Evolutionary conservation across 768 basidiomycete species (phyloP), one percentile per base, ranked within the genome.

Genomic region (Suillus paluster): DNA sequence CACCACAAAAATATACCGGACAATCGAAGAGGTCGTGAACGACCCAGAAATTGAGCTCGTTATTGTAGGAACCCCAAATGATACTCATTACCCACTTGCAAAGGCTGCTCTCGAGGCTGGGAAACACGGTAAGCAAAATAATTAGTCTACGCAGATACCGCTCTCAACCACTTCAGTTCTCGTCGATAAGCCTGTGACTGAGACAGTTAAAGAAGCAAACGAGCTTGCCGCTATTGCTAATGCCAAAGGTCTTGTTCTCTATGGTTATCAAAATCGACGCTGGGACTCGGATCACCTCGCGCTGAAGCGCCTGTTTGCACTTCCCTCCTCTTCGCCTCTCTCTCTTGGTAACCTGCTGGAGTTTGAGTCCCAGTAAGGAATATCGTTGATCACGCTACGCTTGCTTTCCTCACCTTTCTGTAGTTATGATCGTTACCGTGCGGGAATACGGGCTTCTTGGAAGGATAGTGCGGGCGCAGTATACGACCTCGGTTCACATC

Each of bases 231-330:
- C 73, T 14, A 75, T 92, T 46, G 90, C 91, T 4, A 80, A 77
- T 63, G 71, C 80, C 12, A 89, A 88, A 68, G 78, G 80, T 19
- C 78, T 89, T 30, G 80, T 92, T 36, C 76, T 92, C 21, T 92
- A 89, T 69, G 84, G 83, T 15, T 91, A 85, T 74, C 90, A 91
- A 69, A 91, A 90, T 70, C 81, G 91, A 55, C 82, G 91, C 60
- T 92, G 87, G 85, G 91, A 92, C 74, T 86, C 88, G 3, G 91
- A 94, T 70, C 92, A 87, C 75, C 78, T 91, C 42, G 83, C 90
- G 8, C 74, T 93, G 54, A 83, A 81, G 65, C 78, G 79, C 42
- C 79, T 93, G 25, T 73, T 93, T 27, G 75, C 78, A 9, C 78
- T 88, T 21, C 84, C 87, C 17, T 68, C 81, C 10, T 75, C 80